Evolutionary conservation across 257 asterid genomes (phyloP), one percentile per base, ranked within the genome.

Genomic region (Solanum chilense): DNA sequence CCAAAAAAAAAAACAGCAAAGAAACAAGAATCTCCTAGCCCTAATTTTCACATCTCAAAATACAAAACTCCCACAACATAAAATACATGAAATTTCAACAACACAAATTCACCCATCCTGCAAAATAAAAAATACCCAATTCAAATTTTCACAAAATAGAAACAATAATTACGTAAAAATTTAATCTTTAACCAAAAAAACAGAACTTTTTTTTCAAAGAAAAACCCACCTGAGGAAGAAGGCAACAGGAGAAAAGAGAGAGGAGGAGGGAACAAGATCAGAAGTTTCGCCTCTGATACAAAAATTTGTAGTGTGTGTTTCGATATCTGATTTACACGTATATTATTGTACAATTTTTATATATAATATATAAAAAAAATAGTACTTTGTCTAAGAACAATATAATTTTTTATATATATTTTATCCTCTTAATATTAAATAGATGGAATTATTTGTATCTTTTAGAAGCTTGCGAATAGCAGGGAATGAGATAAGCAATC

Each of bases 211-310:
- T 3, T 33, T 33, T 49, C 5, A 12, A 6, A 3, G 13, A 5
- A 39, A 25, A 6, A 5, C 45, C 20, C 80, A 60, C 52, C 71
- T 56, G 88, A 73, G n/a, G 29, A 62, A 14, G 64, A 84, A 84
- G 39, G 42, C 80, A 64, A 84, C 25, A 10, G 56, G 58, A 37
- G 49, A 37, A 74, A 84, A 41, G 64, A 56, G 64, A 11, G 37
- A 25, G 47, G 29, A 12, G 15, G 35, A 47, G 84, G 89, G 89
- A 87, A 86, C 91, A 90, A 91, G 89, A 91, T 90, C 88, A 90
- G 91, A 89, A 84, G 90, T 89, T 82, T 87, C 89, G 73, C 33
- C 45, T 86, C 88, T 86, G 85, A 47, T 47, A 80, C 85, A 80
- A 39, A 80, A 39, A 58, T 35, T 60, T 89, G 87, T 49, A 47